Base-by-base conservation (phyloP, 2,329 filamentous ascomycete genomes). In the Aaosphaeria pasadenensis region DNA sequence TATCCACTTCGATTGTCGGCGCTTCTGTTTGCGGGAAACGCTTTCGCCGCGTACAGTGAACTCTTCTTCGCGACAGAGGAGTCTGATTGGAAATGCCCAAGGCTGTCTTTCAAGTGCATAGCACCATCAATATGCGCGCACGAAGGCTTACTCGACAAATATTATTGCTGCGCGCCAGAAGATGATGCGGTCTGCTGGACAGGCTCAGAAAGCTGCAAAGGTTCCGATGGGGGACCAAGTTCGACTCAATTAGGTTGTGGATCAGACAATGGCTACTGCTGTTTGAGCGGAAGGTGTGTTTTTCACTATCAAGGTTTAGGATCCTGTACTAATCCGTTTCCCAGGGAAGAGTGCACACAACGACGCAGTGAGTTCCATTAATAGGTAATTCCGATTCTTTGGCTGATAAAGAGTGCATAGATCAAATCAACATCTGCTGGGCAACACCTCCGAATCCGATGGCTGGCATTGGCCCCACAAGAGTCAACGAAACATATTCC, bases 351-450 rank as follows among this genome's bases (percentile, higher is more conserved):
- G 47, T 56, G 55, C 39, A 58, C 55, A 36, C 47, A 51, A 42
- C 43, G 42, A 44, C 29, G 11, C n/a, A 52, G 49, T 54, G 33
- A 46, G 51, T 40, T 31, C 11, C 24, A 7, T n/a, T 7, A 6
- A 11, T 11, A 32, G 9, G 11, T 9, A 24, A 11, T 6, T 30
- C 7, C 9, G 30, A 32, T 24, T 13, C 13, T 13, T 28, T 11
- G 17, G 39, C 30, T 42, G 17, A 39, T 43, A 43, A 40, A 36
- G 5, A 30, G 17, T 24, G n/a, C 5, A 43, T 33, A 51, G 49
- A 51, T 45, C 59, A 62, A 46, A 57, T 59, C 44, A 59, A 62
- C 44, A 59, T 62, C 11, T 63, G 60, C 52, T 63, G 59, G 59
- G 54, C 51, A 9, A 52, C 46, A 17, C 28, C 47, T 7, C 30